phyloP scores from a whole-genome alignment of 371 early-diverging fungal species.

The Phascolomyces articulosus region DNA sequence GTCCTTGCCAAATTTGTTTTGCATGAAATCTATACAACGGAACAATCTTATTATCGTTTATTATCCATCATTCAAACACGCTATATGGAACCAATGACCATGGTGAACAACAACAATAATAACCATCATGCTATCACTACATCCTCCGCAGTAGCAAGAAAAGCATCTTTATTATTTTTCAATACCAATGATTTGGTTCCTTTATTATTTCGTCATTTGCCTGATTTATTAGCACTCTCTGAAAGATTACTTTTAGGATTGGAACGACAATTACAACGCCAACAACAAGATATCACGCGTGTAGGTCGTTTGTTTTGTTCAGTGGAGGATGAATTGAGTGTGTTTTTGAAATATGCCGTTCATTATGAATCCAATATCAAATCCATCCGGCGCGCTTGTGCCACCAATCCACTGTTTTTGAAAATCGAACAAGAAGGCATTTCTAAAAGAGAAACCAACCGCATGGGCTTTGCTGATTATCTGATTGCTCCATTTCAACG shows the following conservation, averaged over 20 bases:
- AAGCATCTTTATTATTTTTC: background rate
- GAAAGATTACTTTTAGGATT: constrained; percentile 24
- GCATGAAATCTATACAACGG: constrained; percentile 25
- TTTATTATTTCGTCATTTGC: constrained; percentile 35
- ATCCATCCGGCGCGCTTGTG: constrained; percentile 37
- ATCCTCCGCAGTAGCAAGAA: background rate
- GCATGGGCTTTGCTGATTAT: constrained; percentile 50
- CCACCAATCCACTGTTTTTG: constrained; percentile 35
- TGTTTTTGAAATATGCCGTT: constrained; percentile 48
- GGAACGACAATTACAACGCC: constrained; percentile 1
- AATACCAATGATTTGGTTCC: background rate
- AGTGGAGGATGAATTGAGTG: constrained; percentile 29
- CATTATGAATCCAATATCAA: constrained; percentile 47
- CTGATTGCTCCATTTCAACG: constrained; percentile 51
- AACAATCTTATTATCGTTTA: constrained; percentile 34
- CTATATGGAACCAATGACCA: constrained; percentile 44
- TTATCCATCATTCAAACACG: constrained; percentile 34
- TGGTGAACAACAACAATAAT: constrained; percentile 14
- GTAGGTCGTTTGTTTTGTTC: constrained; percentile 32
- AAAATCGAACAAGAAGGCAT: constrained; percentile 51
- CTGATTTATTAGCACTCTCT: constrained; percentile 32
- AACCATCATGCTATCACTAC: background rate
- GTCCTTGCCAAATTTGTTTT: constrained; percentile 22
- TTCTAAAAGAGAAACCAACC: constrained; percentile 37
- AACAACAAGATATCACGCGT: background rate